Evolutionary conservation across 31 red algal species (phyloP).

Genomic region (Odonthalia washingtoniensis): DNA sequence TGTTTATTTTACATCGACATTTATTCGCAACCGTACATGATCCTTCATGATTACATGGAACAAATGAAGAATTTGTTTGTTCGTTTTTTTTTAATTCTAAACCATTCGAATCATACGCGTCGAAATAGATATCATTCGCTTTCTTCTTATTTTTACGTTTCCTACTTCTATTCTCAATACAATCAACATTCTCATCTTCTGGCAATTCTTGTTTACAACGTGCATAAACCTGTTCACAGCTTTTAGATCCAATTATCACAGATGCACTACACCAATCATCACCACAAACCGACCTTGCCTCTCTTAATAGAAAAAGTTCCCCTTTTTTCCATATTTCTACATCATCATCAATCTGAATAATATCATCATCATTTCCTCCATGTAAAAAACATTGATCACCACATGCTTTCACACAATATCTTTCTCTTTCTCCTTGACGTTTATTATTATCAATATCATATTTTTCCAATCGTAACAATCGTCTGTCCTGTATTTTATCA

Average conservation of each 20-base stretch:
- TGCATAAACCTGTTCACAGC: constrained; percentile 52
- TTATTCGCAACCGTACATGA: constrained; percentile 41
- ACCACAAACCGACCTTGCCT: constrained; percentile 26
- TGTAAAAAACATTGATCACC: constrained; percentile 55
- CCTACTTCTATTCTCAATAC: not conserved
- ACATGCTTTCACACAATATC: constrained; percentile 45
- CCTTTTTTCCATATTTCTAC: constrained; percentile 45
- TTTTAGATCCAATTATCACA: constrained; percentile 47
- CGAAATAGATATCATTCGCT: not conserved
- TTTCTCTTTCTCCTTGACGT: too few relatives aligned
- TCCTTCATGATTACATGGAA: constrained; percentile 66
- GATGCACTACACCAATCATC: constrained; percentile 50
- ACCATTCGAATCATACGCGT: not conserved
- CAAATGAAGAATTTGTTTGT: constrained; percentile 27
- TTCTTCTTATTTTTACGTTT: not conserved
- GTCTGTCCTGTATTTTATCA: constrained; percentile 36
- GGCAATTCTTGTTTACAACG: not conserved
- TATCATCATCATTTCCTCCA: too few relatives aligned
- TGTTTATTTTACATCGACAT: constrained; percentile 45
- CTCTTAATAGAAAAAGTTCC: constrained; percentile 40
- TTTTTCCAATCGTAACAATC: constrained; percentile 22
- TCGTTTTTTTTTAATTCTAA: not conserved
- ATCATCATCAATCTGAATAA: too few relatives aligned
- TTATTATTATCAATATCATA: too few relatives aligned
- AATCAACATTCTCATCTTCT: not conserved